A percentile compares a stretch with the other conserved stretches of the same genome.
Conservation (phyloP, 805 yeast genomes). For the Candida endomychidarum region DNA sequence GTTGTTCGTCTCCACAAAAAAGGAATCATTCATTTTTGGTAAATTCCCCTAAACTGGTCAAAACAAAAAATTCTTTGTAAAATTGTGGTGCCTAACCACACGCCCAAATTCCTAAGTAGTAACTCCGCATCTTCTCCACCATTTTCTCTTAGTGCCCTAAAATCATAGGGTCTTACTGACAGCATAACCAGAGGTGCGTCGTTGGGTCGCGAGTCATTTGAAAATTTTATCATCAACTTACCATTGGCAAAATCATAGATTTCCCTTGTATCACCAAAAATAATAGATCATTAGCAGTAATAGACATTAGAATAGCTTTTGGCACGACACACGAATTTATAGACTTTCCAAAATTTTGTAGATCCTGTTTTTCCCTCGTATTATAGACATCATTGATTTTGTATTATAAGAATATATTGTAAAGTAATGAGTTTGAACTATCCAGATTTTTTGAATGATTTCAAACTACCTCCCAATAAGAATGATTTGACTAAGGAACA, state of each 20-base stretch:
- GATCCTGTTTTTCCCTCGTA: neutral
- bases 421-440: conserved; percentile 30
- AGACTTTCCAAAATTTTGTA: too few relatives aligned
- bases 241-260: neutral
- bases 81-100: too few relatives aligned
- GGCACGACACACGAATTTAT: too few relatives aligned
- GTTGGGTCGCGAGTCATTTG: conserved; percentile 5
- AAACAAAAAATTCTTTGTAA: neutral
- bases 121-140: neutral
- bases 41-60: neutral
- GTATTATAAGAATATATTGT: conserved; percentile 4
- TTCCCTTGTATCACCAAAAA: too few relatives aligned
- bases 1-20: conserved; percentile 3
- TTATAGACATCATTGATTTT: conserved; percentile 3
- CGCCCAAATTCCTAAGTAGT: neutral
- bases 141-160: neutral
- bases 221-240: conserved; percentile 2
- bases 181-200: conserved; percentile 1
- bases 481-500: neutral
- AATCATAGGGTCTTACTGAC: neutral
- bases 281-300: neutral
- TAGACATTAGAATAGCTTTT: neutral
- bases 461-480: conserved; percentile 16
- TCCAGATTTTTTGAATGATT: conserved; percentile 32
- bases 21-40: neutral